Evolutionary conservation across 805 yeast genomes (phyloP).

Genomic region (Barnettozyma californica): DNA sequence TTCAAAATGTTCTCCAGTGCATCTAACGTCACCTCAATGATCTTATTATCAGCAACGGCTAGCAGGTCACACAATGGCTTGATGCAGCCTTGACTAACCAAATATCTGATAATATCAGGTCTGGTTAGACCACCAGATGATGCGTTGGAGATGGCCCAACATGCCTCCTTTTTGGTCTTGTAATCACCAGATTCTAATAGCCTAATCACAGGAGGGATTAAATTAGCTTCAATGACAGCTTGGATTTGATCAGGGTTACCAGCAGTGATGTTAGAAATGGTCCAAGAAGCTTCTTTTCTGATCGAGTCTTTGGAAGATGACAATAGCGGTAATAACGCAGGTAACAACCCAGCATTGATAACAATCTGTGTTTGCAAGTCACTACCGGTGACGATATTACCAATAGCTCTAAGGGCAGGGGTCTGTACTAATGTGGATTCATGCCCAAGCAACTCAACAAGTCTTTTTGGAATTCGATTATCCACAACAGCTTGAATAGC

Average conservation of each 20-base stretch:
- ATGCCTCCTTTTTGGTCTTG: slow-evolving; percentile 96
- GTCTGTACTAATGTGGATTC: slow-evolving; percentile 86
- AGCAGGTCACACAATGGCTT: slow-evolving; percentile 94
- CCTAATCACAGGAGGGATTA: slow-evolving; percentile 86
- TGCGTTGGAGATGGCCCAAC: slow-evolving; percentile 99
- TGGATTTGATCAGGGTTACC: slow-evolving; percentile 95
- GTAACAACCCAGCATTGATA: slow-evolving; percentile 86
- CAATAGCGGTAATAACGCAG: slow-evolving; percentile 76
- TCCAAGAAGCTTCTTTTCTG: slow-evolving; percentile 98
- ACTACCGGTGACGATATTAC: slow-evolving; percentile 96
- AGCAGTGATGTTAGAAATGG: slow-evolving; percentile 95
- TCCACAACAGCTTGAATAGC: slow-evolving; percentile 97
- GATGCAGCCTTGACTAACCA: slow-evolving; percentile 93
- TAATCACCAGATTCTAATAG: slow-evolving; percentile 80
- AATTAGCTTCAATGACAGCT: slow-evolving; percentile 91
- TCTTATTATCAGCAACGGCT: slow-evolving; percentile 82
- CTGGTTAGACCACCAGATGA: slow-evolving; percentile 89
- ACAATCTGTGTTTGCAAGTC: slow-evolving; percentile 94
- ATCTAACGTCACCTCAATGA: slow-evolving; percentile 91
- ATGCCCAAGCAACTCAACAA: slow-evolving; percentile 85
- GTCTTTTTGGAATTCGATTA: slow-evolving; percentile 89
- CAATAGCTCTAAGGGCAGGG: slow-evolving; percentile 95
- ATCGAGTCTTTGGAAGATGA: slow-evolving; percentile 85
- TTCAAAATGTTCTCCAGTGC: slow-evolving; percentile 90
- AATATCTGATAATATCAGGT: slow-evolving; percentile 90